A percentile compares a stretch with the other conserved stretches of the same genome.
phyloP scores from a whole-genome alignment of 129 eudicot genomes.

The Glebionis coronaria region DNA sequence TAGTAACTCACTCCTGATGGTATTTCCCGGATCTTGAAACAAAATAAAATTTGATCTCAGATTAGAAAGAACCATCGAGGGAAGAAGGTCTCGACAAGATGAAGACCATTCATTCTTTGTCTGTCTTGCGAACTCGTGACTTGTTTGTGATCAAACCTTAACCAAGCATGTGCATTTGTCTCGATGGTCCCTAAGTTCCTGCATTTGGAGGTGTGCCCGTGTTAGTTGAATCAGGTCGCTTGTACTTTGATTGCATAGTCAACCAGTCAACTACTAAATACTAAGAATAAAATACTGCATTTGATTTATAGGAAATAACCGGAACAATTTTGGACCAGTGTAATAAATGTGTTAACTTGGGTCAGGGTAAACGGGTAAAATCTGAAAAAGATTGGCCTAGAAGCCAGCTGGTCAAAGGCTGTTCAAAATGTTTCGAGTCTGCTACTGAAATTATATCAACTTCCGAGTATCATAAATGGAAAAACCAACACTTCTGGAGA shows the following conservation, averaged over 20 bases:
- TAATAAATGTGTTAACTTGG: not conserved
- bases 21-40: conserved; percentile 8
- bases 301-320: not conserved
- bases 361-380: not conserved
- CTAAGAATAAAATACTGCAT: not conserved
- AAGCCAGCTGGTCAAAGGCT: too few relatives aligned
- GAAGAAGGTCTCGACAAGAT: conserved; percentile 10
- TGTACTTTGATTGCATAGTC: not conserved
- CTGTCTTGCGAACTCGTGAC: not conserved
- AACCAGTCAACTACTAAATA: not conserved
- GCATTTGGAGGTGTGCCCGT: conserved; percentile 21
- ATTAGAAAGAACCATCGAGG: conserved; percentile 8
- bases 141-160: conserved; percentile 22
- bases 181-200: conserved; percentile 79
- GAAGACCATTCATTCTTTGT: not conserved
- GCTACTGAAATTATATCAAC: too few relatives aligned
- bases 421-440: too few relatives aligned
- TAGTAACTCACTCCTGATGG: conserved; percentile 20
- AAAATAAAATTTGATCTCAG: conserved; percentile 17
- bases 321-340: not conserved
- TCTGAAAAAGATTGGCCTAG: not conserved
- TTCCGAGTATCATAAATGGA: too few relatives aligned
- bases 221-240: not conserved
- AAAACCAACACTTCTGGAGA: too few relatives aligned
- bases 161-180: conserved; percentile 69